phyloP scores from a whole-genome alignment of 768 basidiomycete species.

The Boletus subcaerulescens region DNA sequence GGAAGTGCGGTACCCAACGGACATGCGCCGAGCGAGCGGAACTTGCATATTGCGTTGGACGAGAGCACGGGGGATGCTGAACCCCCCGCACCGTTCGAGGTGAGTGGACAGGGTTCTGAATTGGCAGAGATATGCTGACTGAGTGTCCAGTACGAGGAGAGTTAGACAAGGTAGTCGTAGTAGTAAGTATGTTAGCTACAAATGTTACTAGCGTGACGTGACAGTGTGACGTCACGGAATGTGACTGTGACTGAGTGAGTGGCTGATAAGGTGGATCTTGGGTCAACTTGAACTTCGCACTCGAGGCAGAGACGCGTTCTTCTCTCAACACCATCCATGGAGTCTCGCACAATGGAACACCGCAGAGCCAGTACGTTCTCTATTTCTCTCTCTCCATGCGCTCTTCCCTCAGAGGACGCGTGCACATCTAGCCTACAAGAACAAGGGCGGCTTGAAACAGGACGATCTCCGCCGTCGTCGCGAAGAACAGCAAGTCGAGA shows the following conservation, averaged over 20 bases:
- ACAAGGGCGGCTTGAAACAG: slow-evolving; percentile 82
- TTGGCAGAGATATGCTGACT: slow-evolving; percentile 18
- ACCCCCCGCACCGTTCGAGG: slow-evolving; percentile 82
- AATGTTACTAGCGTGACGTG: slow-evolving; percentile 2
- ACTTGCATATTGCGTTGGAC: slow-evolving; percentile 64
- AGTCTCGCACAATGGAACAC: slow-evolving; percentile 71
- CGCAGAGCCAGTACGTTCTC: slow-evolving; percentile 64
- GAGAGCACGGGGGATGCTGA: slow-evolving; percentile 70
- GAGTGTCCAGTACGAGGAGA: slow-evolving; percentile 59
- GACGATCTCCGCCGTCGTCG: slow-evolving; percentile 95
- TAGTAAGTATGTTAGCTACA: neutral
- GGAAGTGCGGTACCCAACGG: slow-evolving; percentile 32
- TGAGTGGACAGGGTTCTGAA: slow-evolving; percentile 35
- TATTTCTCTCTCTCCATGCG: slow-evolving; percentile 6
- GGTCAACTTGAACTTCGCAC: slow-evolving; percentile 3
- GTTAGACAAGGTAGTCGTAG: slow-evolving; percentile 23
- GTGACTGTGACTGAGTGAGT: slow-evolving; percentile 19
- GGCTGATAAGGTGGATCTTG: slow-evolving; percentile 24
- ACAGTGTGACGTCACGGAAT: slow-evolving; percentile 17
- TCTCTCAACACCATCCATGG: slow-evolving; percentile 32
- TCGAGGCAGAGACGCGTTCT: slow-evolving; percentile 14
- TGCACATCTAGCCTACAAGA: slow-evolving; percentile 73
- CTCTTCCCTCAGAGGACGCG: slow-evolving; percentile 36
- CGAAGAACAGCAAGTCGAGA: slow-evolving; percentile 99
- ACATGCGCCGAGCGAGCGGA: slow-evolving; percentile 19